Percentiles rank a stretch among this genome's conserved stretches.
Conservation (phyloP, 257 asterid species). For the Eucommia ulmoides region DNA sequence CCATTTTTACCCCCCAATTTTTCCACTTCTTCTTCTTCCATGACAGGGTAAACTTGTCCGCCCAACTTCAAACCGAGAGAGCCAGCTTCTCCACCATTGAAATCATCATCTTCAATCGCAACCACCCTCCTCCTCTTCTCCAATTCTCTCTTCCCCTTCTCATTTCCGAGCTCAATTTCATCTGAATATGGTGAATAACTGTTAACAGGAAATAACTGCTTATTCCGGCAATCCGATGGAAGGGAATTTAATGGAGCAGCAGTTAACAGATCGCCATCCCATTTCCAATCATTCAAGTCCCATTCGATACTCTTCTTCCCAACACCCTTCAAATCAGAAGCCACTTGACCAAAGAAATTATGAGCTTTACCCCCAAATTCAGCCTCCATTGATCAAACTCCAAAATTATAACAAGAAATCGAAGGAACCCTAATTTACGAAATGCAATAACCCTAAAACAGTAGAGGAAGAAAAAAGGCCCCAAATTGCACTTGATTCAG, state of each 20-base stretch:
- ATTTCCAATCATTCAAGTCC: constrained; percentile 82
- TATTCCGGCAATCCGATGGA: constrained; percentile 50
- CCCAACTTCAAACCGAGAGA: background rate
- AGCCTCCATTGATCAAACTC: constrained; percentile 26
- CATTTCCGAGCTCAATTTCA: background rate
- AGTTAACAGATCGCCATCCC: constrained; percentile 79
- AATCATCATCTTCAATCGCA: background rate
- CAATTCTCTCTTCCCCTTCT: background rate
- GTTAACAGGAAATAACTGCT: constrained; percentile 35
- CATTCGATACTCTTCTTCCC: constrained; percentile 66
- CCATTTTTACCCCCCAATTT: background rate
- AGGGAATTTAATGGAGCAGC: constrained; percentile 43
- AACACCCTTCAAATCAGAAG: constrained; percentile 34
- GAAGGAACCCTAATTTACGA: background rate
- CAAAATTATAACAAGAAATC: background rate
- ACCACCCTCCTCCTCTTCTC: background rate
- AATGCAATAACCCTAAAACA: too few species aligned
- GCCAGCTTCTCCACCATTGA: background rate
- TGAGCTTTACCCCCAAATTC: constrained; percentile 20
- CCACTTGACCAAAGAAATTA: constrained; percentile 21
- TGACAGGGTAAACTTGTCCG: background rate
- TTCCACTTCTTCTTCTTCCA: background rate
- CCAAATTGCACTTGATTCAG: too few species aligned
- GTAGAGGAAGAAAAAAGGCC: too few species aligned
- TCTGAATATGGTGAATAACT: background rate